A percentile compares a stretch with the other conserved stretches of the same genome.
These are phyloP conservation scores for Graphiopsis chlorocephala DNA, from an alignment of 2,329 filamentous ascomycete species.

Conservation along the genomic window DNA sequence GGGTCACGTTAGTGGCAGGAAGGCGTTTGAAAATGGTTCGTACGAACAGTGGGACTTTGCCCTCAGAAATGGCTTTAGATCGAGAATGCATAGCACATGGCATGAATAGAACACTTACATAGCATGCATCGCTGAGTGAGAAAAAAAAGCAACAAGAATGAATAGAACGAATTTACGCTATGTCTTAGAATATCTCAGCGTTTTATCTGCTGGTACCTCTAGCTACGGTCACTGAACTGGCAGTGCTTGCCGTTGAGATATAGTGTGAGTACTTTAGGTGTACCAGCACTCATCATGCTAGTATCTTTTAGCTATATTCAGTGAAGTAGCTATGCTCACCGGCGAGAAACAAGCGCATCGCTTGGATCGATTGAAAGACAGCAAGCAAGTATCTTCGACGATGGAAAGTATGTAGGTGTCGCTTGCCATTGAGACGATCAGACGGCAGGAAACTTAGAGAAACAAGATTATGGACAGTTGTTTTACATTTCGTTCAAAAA, in stretches of 20 bases:
- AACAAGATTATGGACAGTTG: background rate
- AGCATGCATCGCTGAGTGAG: background rate
- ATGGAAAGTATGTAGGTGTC: background rate
- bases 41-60: background rate
- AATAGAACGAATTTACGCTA: background rate
- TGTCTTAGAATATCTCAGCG: background rate
- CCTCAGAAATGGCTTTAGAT: background rate
- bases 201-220: too few species aligned
- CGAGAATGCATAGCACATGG: background rate
- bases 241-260: background rate
- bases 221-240: too few species aligned
- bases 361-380: background rate
- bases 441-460: too few species aligned
- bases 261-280: background rate
- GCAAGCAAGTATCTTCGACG: too few species aligned
- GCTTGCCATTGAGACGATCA: background rate
- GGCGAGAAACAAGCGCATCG: background rate
- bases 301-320: background rate
- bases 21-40: background rate
- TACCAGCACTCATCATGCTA: background rate
- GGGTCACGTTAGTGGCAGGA: background rate
- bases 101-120: background rate
- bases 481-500: background rate
- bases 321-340: background rate
- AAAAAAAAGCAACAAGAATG: background rate